Base-by-base conservation (phyloP, 495 filamentous ascomycete species). In the Astrothelium subdiscretum region DNA sequence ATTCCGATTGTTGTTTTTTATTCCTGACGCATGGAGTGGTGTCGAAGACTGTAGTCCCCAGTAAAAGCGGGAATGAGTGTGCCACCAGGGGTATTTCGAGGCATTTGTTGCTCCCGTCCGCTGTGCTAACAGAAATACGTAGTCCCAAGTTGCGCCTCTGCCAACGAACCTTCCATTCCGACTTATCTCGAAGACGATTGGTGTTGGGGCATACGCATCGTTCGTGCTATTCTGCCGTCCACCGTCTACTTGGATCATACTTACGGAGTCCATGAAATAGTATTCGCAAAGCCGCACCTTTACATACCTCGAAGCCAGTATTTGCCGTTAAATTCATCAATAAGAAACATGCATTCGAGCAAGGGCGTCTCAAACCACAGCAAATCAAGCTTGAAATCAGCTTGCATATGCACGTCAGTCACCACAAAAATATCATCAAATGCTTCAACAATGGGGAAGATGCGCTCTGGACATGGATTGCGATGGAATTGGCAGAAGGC, bases 301-400 rank as follows among this genome's bases (percentile, higher is more conserved):
- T 86, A 31, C 77, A 87, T 64, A 73, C 81, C 20, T 74, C 83
- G 15, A 81, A 80, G 31, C 90, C 91, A 2, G 77, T 97, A 69
- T 96, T 99, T 74, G 94, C 94, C 8, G 90, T 96, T 72, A 99
- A 99, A 76, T 90, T 97, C 75, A 96, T 99, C 71, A 90, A 97
- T 78, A 97, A 97, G 76, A 87, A 87, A 61, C 94, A 96, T 72
- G 94, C 95, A 60, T 78, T 89, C 63, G 85, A 86, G 62, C 85
- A 92, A 79, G 94, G 94, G 71, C 88, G 89, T 63, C 87, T 99
- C 65, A 89, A 85, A 32, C 81, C 87, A 26, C 89, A 92, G 70
- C 94, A 97, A 74, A 82, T 99, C 43, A 80, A 82, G 63, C 85
- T 95, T 77, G 94, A 99, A 74, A 85, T 92, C 32, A 89, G 87